phyloP scores from a whole-genome alignment of 768 basidiomycete species.

The Xerocomus spinulosus region DNA sequence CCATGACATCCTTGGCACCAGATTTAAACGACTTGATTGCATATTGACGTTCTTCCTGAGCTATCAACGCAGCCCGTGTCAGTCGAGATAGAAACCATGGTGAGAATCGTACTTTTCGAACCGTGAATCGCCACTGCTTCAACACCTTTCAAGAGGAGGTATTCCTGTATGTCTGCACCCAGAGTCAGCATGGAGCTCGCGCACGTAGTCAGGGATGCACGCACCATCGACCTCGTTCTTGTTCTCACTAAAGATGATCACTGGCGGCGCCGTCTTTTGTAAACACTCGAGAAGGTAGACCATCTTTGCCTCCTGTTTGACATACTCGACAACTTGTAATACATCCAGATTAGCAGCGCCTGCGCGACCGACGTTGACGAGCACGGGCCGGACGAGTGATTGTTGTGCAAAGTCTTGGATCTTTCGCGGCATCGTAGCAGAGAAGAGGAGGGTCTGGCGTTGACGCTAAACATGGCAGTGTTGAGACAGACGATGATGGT shows the following conservation, averaged over 20 bases:
- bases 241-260: constrained; percentile 97
- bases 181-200: constrained; percentile 1
- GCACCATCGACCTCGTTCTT: constrained; percentile 99
- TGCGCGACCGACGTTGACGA: constrained; percentile 97
- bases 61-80: constrained; percentile 36
- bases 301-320: constrained; percentile 99
- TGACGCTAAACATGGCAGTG: constrained; percentile 60
- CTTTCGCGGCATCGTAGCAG: constrained; percentile 98
- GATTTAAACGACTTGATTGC: constrained; percentile 98
- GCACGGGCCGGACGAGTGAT: constrained; percentile 88
- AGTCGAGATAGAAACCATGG: background rate
- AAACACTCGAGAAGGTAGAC: constrained; percentile 96
- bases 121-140: constrained; percentile 99
- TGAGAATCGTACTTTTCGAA: constrained; percentile 69
- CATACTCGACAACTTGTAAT: constrained; percentile 94
- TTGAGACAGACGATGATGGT: background rate
- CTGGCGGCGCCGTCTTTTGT: constrained; percentile 97
- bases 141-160: constrained; percentile 91
- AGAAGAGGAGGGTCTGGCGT: constrained; percentile 94
- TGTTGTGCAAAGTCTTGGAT: constrained; percentile 99
- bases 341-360: constrained; percentile 98
- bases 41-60: constrained; percentile 98
- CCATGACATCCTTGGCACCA: constrained; percentile 98
- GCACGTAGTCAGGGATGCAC: constrained; percentile 14
- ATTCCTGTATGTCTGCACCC: constrained; percentile 91